Percentiles rank a stretch among this genome's conserved stretches.
These are phyloP conservation scores for Oryza rufipogon DNA, from an alignment of 176 grass and related monocot genomes.

Conservation along the genomic window DNA sequence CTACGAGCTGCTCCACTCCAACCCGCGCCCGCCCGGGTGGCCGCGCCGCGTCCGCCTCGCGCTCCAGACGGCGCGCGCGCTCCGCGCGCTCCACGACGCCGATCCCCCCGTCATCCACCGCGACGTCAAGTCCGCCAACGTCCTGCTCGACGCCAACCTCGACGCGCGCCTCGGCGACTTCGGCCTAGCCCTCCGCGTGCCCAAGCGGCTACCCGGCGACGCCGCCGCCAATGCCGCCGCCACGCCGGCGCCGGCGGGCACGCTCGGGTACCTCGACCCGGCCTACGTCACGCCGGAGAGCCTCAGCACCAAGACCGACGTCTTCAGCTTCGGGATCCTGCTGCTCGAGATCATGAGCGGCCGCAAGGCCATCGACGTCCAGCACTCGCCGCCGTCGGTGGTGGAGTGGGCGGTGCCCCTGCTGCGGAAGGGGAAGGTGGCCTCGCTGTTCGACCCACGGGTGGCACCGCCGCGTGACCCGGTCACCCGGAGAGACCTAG, in stretches of 20 bases:
- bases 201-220: slow-evolving; percentile 26
- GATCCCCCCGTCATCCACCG: slow-evolving; percentile 77
- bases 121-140: slow-evolving; percentile 81
- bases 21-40: slow-evolving; percentile 66
- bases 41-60: slow-evolving; percentile 76
- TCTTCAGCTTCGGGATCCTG: slow-evolving; percentile 99
- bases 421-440: slow-evolving; percentile 72
- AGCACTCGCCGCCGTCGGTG: slow-evolving; percentile 91
- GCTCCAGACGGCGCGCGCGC: slow-evolving; percentile 78
- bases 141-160: slow-evolving; percentile 73
- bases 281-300: slow-evolving; percentile 92
- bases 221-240: slow-evolving; percentile 20
- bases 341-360: slow-evolving; percentile 99
- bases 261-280: slow-evolving; percentile 94
- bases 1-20: slow-evolving; percentile 90
- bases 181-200: slow-evolving; percentile 71
- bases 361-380: slow-evolving; percentile 91
- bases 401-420: slow-evolving; percentile 96
- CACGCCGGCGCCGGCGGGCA: slow-evolving; percentile 72
- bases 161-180: slow-evolving; percentile 95
- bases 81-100: slow-evolving; percentile 75
- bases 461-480: slow-evolving; percentile 68
- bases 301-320: slow-evolving; percentile 98
- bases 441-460: slow-evolving; percentile 76
- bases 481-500: slow-evolving; percentile 60